Base-by-base conservation (phyloP, 1,284 basidiomycete species). In the Pseudozyma thailandica region DNA sequence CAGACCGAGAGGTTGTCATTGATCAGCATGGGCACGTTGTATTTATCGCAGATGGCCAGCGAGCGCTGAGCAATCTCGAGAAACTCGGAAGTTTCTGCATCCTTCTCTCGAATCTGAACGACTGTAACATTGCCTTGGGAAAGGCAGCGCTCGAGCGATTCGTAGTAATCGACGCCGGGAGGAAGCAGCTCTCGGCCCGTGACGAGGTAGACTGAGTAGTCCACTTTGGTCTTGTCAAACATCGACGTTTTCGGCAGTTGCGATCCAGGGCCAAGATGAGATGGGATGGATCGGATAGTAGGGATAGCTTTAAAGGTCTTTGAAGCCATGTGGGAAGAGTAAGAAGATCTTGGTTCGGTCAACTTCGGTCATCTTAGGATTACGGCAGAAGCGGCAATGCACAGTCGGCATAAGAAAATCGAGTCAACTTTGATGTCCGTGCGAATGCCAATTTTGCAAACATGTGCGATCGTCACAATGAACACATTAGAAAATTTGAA, bases 91-190 rank as follows among this genome's bases (percentile, higher is more conserved):
- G 50, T 74, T 47, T 75, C 54, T n/a, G 66, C 53, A 38, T 71
- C 38, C 50, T 79, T 77, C 49, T 77, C 77, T 12, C 74, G 65
- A 42, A 78, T 68, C 53, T 97, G 94, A 0, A 96, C 92, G 31
- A 95, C 80, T 0, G 92, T 93, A 0, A 96, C 93, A 13, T 93
- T 91, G 23, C 93, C 93, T 78, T 89, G 85, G 8, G 94, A 84
- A 2, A 93, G 88, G 89, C 92, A 64, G 84, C 91, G 88, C 86
- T 92, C 91, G 51, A 96, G 85, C 26, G 87, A 90, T 74, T 90
- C 86, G 45, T 89, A 86, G 84, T 92, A 94, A 70, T 89, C 78
- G 45, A 72, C 69, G 74, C 89, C 90, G n/a, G 86, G 85, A 2
- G 92, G 92, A 6, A 95, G 86, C 0, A 93, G 85, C 44, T 90